These are phyloP conservation scores for Backusella sp. DNA, from an alignment of 192 early-diverging fungal genomes.

Conservation along the genomic window DNA sequence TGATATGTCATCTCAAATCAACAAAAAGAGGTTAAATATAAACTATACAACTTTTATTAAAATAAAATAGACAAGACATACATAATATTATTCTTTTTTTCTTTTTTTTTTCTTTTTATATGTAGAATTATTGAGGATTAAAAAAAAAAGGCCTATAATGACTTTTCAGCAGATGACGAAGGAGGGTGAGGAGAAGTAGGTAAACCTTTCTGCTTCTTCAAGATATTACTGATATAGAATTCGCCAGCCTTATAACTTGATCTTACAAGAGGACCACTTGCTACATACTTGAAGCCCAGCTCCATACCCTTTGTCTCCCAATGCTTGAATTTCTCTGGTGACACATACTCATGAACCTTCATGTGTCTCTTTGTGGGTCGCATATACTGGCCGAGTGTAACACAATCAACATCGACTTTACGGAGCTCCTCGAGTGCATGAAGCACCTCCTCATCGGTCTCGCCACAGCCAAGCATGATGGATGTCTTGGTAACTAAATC, in stretches of 20 bases:
- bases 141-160: background rate
- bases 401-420: constrained; percentile 82
- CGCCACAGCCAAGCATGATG: constrained; percentile 97
- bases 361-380: constrained; percentile 98
- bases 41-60: background rate
- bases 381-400: constrained; percentile 99
- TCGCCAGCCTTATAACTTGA: constrained; percentile 98
- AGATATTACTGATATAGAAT: constrained; percentile 91
- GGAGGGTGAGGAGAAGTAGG: constrained; percentile 6
- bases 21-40: background rate
- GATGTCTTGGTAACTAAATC: constrained; percentile 92
- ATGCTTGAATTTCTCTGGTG: constrained; percentile 87
- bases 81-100: background rate
- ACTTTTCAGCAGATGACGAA: background rate
- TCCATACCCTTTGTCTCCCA: constrained; percentile 78
- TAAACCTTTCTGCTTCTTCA: constrained; percentile 51
- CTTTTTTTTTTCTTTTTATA: background rate
- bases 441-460: constrained; percentile 91
- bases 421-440: constrained; percentile 84
- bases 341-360: constrained; percentile 95
- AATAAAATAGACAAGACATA: background rate
- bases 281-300: constrained; percentile 95
- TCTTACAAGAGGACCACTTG: constrained; percentile 90
- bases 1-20: background rate
- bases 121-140: background rate